Conservation (phyloP, 2,329 filamentous ascomycete species). For the Sporothrix brunneoviolacea region DNA sequence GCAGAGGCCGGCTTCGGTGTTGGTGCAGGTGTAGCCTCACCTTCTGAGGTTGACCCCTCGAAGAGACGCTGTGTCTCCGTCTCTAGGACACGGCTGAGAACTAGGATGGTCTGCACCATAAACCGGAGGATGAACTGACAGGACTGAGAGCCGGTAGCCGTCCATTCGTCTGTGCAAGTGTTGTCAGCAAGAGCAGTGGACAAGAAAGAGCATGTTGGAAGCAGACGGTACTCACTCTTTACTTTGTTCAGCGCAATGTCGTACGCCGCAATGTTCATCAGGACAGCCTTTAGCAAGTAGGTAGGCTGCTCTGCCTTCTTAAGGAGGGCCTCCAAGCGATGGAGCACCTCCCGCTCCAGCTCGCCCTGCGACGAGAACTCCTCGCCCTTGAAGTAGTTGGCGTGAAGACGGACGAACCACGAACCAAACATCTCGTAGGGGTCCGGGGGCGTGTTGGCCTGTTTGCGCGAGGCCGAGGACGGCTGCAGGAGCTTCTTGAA, state of each 20-base stretch:
- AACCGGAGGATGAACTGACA: conserved; percentile 65
- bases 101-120: conserved; percentile 70
- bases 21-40: background rate
- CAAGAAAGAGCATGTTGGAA: background rate
- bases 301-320: conserved; percentile 60
- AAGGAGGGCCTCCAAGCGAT: conserved; percentile 65
- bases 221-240: conserved; percentile 37
- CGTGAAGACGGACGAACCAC: conserved; percentile 84
- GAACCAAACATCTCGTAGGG: conserved; percentile 59
- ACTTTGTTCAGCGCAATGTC: conserved; percentile 56
- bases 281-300: conserved; percentile 67
- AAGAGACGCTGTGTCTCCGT: conserved; percentile 12
- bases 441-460: conserved; percentile 37
- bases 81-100: conserved; percentile 60
- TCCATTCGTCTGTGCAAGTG: conserved; percentile 39
- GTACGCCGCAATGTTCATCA: conserved; percentile 83
- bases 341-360: conserved; percentile 77
- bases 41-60: background rate
- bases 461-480: conserved; percentile 16
- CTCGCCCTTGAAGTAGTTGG: conserved; percentile 72
- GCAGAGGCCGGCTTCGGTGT: background rate
- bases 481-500: conserved; percentile 52
- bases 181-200: conserved; percentile 17
- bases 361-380: conserved; percentile 70
- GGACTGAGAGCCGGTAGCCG: conserved; percentile 37